These are phyloP conservation scores for Kandelia obovata DNA, from an alignment of 345 rosid species.

Conservation along the genomic window DNA sequence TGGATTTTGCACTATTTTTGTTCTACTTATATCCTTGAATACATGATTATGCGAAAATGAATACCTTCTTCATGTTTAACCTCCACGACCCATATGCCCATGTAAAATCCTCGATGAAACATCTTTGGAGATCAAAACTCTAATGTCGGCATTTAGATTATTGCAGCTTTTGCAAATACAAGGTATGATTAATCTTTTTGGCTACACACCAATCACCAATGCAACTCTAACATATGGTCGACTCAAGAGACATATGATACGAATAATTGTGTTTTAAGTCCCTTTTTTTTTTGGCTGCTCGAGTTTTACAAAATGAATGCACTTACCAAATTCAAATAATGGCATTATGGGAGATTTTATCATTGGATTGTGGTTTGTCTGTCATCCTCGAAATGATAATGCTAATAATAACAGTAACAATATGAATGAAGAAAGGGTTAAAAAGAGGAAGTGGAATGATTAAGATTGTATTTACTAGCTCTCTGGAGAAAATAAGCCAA, in stretches of 20 bases:
- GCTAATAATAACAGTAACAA: conserved; percentile 30
- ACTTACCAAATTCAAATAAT: conserved; percentile 29
- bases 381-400: conserved; percentile 36
- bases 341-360: conserved; percentile 9
- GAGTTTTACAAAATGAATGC: conserved; percentile 1
- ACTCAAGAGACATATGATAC: conserved; percentile 1
- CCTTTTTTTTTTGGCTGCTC: conserved; percentile 1
- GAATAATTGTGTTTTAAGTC: conserved; percentile 17
- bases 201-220: not conserved
- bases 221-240: conserved; percentile 10
- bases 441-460: conserved; percentile 23
- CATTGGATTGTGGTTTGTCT: conserved; percentile 39
- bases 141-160: not conserved
- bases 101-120: no score
- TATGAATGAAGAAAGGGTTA: conserved; percentile 21
- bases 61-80: no score
- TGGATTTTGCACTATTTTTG: no score
- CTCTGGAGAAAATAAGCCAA: not conserved
- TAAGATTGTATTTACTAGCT: conserved; percentile 6
- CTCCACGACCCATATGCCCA: no score
- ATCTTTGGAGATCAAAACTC: not conserved
- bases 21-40: no score
- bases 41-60: no score
- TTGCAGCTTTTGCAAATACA: conserved; percentile 6
- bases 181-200: conserved; percentile 14